Base-by-base conservation (phyloP, 192 early-diverging fungal genomes). In the Mortierella hygrophila region DNA sequence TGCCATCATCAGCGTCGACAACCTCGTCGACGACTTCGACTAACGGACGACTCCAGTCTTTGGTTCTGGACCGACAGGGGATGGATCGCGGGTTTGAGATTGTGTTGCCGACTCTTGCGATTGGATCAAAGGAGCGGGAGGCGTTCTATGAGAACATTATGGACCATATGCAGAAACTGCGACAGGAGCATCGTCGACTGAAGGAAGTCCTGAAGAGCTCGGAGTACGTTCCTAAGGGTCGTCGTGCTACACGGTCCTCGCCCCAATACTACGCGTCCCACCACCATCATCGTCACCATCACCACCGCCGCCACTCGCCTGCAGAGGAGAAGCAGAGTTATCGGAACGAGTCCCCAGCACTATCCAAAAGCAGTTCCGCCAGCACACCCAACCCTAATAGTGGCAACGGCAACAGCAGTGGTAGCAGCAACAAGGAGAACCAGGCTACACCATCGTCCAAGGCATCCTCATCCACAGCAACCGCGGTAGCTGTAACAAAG, bases 111-210 rank as follows among this genome's bases (percentile, higher is more conserved):
- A 86, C 75, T 23, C 72, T 86, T 16, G 71, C 84, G n/a, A 80
- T 86, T 21, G 84, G 84, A 78, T 86, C 84, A 47, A 86, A 86
- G 57, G 84, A 86, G 42, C 84, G 84, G 16, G 84, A 86, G 54
- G 84, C 79, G 10, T 80, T 86, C 42, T 86, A 86, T 60, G 84
- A 86, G 63, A 75, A 42, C 11, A 78, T 75, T n/a, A 86, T 86
- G 84, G 84, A 86, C 35, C 84, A 81, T 15, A 76, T 86, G 20
- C 84, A 81, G 38, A 86, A 63, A 70, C 65, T 86, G 41, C 44
- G 76, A 18, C 74, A 77, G 55, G 84, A 86, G 52, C 84, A 86
- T 41, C 84, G 84, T 41, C 69, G 79, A 49, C 69, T 86, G 40
- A 86, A 86, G 54, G 77, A 86, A 21, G 76, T 86, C 40, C 23